Conservation (phyloP, 1,284 basidiomycete genomes). For the Ganoderma meredithae region DNA sequence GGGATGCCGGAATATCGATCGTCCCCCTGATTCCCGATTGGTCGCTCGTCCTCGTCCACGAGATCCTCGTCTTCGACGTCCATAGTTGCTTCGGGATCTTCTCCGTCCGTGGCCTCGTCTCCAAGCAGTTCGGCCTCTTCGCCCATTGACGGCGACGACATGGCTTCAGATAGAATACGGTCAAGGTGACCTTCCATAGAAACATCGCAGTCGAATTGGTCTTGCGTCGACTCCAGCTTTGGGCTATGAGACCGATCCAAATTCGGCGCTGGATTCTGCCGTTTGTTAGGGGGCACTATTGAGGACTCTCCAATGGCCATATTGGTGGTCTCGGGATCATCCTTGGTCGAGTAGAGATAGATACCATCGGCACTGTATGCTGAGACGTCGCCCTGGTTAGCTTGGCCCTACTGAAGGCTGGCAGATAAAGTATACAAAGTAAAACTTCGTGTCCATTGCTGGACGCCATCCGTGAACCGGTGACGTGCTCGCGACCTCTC, state of each 20-base stretch:
- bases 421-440: constrained; percentile 51
- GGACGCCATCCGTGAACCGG: constrained; percentile 79
- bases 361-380: constrained; percentile 84
- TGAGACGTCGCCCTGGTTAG: constrained; percentile 36
- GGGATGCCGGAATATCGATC: constrained; percentile 53
- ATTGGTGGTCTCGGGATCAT: constrained; percentile 53
- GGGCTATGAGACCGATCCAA: neutral
- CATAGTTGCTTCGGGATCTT: constrained; percentile 20
- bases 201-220: constrained; percentile 20
- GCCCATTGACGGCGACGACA: neutral
- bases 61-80: constrained; percentile 37
- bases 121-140: constrained; percentile 10
- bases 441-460: constrained; percentile 80
- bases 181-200: constrained; percentile 43
- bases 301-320: constrained; percentile 20
- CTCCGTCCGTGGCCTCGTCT: constrained; percentile 19
- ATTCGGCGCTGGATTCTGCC: neutral
- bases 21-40: constrained; percentile 35
- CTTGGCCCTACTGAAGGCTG: neutral
- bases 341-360: constrained; percentile 83
- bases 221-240: constrained; percentile 2
- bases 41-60: constrained; percentile 41
- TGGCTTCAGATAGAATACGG: constrained; percentile 31
- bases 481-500: constrained; percentile 69
- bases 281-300: constrained; percentile 26